These are phyloP conservation scores for Neoascochyta sp. DNA, from an alignment of 2,329 filamentous ascomycete genomes.

Conservation along the genomic window DNA sequence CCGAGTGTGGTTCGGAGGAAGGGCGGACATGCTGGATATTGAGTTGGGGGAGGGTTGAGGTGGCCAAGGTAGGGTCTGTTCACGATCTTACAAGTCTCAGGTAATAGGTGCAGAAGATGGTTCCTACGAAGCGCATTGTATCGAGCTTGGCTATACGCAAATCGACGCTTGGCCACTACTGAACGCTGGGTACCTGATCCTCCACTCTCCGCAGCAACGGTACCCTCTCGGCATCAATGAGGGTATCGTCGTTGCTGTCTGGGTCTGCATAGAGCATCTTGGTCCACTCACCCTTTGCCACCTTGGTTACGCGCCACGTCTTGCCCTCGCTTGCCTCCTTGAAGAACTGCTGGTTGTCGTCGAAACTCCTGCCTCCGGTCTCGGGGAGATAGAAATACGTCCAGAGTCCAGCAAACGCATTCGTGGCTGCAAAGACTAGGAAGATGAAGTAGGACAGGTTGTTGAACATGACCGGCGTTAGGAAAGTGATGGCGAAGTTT, in stretches of 20 bases:
- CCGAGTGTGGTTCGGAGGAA: too few species aligned
- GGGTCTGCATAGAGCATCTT: conserved; percentile 43
- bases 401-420: conserved; percentile 53
- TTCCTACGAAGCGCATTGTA: too few species aligned
- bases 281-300: conserved; percentile 51
- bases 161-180: too few species aligned
- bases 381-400: conserved; percentile 54
- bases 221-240: conserved; percentile 43
- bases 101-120: too few species aligned
- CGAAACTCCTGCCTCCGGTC: conserved; percentile 56
- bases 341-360: conserved; percentile 60
- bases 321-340: conserved; percentile 49
- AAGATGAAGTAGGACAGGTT: conserved; percentile 58
- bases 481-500: conserved; percentile 56
- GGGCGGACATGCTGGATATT: too few species aligned
- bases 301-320: conserved; percentile 53
- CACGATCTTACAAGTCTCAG: too few species aligned
- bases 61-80: too few species aligned
- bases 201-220: conserved; percentile 45
- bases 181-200: conserved; percentile 41
- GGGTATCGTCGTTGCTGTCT: conserved; percentile 28
- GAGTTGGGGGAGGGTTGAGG: too few species aligned
- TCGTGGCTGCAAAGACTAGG: conserved; percentile 54
- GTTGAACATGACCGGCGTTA: conserved; percentile 59
- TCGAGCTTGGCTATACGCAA: too few species aligned